Conservation (phyloP, 164 flowering plant genomes). For the Tinospora cordifolia region DNA sequence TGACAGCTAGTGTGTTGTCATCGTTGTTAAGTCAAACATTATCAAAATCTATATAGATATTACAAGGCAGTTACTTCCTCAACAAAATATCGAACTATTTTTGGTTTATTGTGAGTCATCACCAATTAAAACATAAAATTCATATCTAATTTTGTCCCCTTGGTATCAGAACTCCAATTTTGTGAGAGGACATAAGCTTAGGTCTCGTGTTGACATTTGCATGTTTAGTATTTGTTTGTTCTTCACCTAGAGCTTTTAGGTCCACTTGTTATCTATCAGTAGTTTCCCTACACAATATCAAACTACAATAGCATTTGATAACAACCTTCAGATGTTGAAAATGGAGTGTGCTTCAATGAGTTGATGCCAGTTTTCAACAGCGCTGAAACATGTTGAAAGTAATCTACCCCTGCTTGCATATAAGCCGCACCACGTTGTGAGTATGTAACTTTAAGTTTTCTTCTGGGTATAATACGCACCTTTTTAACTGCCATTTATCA, state of each 20-base stretch:
- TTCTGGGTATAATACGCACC: constrained; percentile 58
- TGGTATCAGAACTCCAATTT: too few relatives aligned
- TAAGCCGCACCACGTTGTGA: constrained; percentile 58
- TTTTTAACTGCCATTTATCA: constrained; percentile 50
- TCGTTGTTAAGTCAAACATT: neutral
- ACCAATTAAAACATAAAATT: neutral
- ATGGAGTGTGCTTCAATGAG: constrained; percentile 40
- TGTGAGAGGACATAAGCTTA: too few relatives aligned
- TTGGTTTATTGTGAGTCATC: neutral
- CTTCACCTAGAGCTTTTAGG: too few relatives aligned
- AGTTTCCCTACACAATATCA: neutral
- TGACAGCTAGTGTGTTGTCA: neutral
- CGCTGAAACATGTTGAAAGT: constrained; percentile 63
- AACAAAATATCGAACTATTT: neutral
- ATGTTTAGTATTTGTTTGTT: too few relatives aligned
- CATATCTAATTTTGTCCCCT: too few relatives aligned
- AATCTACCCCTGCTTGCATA: constrained; percentile 67
- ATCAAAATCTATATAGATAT: neutral
- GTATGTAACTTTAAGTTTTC: constrained; percentile 59
- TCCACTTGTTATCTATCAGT: neutral
- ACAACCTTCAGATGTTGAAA: constrained; percentile 61
- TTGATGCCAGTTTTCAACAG: constrained; percentile 59
- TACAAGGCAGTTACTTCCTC: neutral
- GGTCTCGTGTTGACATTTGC: too few relatives aligned
- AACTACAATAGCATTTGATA: too few relatives aligned